These are phyloP conservation scores for Leptographium wingfieldii DNA, from an alignment of 2,329 filamentous ascomycete genomes.

Conservation along the genomic window DNA sequence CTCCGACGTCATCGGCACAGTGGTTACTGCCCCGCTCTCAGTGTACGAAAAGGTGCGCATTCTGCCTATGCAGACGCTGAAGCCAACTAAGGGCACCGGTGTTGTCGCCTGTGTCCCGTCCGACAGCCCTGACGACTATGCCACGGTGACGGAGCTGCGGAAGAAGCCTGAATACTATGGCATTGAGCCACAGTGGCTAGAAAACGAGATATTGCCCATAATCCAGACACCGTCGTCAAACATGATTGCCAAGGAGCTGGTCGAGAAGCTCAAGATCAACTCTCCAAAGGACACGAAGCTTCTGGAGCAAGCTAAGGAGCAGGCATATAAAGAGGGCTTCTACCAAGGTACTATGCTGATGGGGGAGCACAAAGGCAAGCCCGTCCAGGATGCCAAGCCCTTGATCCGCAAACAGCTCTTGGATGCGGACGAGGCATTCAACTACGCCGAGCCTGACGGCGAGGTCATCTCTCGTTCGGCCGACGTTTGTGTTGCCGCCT, in stretches of 20 bases:
- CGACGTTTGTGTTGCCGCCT: slow-evolving; percentile 63
- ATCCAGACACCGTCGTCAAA: slow-evolving; percentile 78
- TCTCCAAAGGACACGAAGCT: slow-evolving; percentile 91
- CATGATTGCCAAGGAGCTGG: slow-evolving; percentile 67
- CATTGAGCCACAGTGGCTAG: slow-evolving; percentile 93
- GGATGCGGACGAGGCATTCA: slow-evolving; percentile 67
- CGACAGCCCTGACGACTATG: slow-evolving; percentile 91
- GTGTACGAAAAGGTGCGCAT: slow-evolving; percentile 75
- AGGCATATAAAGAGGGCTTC: slow-evolving; percentile 94
- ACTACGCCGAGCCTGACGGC: slow-evolving; percentile 86
- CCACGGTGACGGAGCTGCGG: slow-evolving; percentile 71
- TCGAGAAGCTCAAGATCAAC: slow-evolving; percentile 90
- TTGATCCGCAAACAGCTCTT: slow-evolving; percentile 70
- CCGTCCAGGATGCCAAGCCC: slow-evolving; percentile 72
- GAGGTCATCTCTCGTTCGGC: slow-evolving; percentile 71
- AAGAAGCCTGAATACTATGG: slow-evolving; percentile 97
- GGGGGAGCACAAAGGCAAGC: slow-evolving; percentile 77
- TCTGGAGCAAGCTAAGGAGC: slow-evolving; percentile 85
- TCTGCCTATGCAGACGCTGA: slow-evolving; percentile 87
- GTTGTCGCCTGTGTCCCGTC: slow-evolving; percentile 94
- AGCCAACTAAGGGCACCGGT: slow-evolving; percentile 87
- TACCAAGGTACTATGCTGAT: slow-evolving; percentile 87
- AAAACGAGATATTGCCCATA: slow-evolving; percentile 78
- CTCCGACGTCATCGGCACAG: slow-evolving; percentile 71
- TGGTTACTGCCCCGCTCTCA: slow-evolving; percentile 81